Percentiles rank a stretch among this genome's conserved stretches.
These are phyloP conservation scores for Venturia pyrina DNA, from an alignment of 2,329 filamentous ascomycete species.

Conservation along the genomic window DNA sequence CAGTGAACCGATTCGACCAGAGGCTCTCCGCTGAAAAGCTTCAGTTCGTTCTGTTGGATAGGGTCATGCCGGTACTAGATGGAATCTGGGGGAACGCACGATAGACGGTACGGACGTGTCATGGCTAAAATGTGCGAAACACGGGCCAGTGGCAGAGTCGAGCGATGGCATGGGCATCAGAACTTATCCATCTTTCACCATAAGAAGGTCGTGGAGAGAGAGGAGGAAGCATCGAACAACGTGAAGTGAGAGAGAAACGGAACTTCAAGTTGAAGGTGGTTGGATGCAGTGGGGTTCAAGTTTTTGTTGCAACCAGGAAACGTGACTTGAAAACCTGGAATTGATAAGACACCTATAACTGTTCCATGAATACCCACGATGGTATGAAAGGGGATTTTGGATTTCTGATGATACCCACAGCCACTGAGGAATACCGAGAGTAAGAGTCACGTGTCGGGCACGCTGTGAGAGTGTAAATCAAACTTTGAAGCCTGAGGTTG, in stretches of 20 bases:
- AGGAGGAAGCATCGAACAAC: not conserved
- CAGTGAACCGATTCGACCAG: not conserved
- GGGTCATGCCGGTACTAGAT: conserved; percentile 4
- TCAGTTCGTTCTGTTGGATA: not conserved
- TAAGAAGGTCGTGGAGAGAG: not conserved
- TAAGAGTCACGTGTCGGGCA: too few relatives aligned
- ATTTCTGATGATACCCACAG: too few relatives aligned
- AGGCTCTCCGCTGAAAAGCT: not conserved
- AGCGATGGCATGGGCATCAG: not conserved
- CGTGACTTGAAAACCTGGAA: not conserved
- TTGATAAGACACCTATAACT: too few relatives aligned
- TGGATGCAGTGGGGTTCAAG: not conserved
- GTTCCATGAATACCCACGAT: too few relatives aligned
- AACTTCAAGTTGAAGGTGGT: too few relatives aligned
- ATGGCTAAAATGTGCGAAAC: not conserved
- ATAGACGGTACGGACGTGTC: not conserved
- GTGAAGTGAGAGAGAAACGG: not conserved
- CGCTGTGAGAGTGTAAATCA: too few relatives aligned
- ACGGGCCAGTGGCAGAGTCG: not conserved
- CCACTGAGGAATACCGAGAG: too few relatives aligned
- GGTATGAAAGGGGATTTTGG: too few relatives aligned
- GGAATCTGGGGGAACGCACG: not conserved
- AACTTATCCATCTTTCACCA: not conserved
- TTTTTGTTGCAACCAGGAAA: not conserved
- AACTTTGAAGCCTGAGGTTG: too few relatives aligned